phyloP scores from a whole-genome alignment of 2,329 filamentous ascomycete species.

The Verticillium nonalfalfae region DNA sequence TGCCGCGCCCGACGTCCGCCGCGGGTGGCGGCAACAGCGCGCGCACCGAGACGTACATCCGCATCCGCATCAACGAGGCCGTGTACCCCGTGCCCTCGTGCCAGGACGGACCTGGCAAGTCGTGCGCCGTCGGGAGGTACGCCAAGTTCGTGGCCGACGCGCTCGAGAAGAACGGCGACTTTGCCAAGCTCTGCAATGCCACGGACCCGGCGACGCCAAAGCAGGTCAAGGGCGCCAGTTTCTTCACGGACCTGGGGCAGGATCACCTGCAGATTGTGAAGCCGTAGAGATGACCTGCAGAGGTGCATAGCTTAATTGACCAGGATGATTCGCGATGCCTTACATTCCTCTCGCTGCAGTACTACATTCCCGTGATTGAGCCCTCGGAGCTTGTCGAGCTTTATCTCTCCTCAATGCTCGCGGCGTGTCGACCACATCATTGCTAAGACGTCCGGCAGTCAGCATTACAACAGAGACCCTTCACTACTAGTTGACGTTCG shows the following conservation, averaged over 20 bases:
- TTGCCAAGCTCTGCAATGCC: conserved; percentile 40
- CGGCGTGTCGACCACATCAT: too few species aligned
- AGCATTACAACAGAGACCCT: too few species aligned
- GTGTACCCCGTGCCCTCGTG: conserved; percentile 54
- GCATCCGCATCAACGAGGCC: conserved; percentile 56
- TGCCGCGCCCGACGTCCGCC: conserved; percentile 2
- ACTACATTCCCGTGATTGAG: too few species aligned
- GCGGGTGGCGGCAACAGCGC: conserved; percentile 3
- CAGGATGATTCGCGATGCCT: too few species aligned
- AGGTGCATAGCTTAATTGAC: too few species aligned
- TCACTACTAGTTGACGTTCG: too few species aligned
- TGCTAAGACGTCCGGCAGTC: too few species aligned
- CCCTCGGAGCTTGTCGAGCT: too few species aligned
- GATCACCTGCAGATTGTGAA: conserved; percentile 23
- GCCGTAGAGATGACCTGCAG: conserved; percentile 5
- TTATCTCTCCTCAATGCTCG: too few species aligned
- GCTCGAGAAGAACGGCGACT: conserved; percentile 41
- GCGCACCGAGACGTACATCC: conserved; percentile 37
- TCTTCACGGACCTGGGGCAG: conserved; percentile 38
- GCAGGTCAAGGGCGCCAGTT: conserved; percentile 38
- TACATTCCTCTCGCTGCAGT: too few species aligned
- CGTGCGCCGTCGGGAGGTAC: conserved; percentile 42
- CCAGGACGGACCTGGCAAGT: conserved; percentile 46
- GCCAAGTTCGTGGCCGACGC: conserved; percentile 35
- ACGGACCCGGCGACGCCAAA: conserved; percentile 30